A percentile compares a stretch with the other conserved stretches of the same genome.
Conservation (phyloP, 768 basidiomycete species). For the Boletus speciosus region DNA sequence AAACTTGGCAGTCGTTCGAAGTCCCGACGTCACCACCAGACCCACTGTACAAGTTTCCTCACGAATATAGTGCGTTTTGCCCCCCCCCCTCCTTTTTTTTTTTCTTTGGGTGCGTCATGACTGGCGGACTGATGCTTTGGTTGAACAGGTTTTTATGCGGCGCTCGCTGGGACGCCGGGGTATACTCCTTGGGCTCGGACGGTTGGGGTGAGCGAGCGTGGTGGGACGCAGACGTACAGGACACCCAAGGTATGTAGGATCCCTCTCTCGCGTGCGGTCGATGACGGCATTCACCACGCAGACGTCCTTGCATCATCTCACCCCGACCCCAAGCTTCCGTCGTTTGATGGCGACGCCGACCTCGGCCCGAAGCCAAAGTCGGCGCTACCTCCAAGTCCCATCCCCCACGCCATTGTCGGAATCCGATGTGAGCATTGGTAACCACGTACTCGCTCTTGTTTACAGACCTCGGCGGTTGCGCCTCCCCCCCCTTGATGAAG, state of each 20-base stretch:
- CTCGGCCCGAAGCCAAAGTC: not conserved
- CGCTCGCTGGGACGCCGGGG: conserved; percentile 19
- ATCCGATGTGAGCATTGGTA: conserved; percentile 1
- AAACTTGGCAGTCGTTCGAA: conserved; percentile 21
- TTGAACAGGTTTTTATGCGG: conserved; percentile 20
- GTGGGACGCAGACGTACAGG: not conserved
- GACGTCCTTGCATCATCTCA: not conserved
- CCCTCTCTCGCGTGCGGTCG: too few relatives aligned
- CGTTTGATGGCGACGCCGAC: not conserved
- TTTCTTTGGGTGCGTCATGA: not conserved
- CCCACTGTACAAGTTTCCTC: conserved; percentile 25
- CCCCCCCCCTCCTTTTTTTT: not conserved
- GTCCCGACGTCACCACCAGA: conserved; percentile 25
- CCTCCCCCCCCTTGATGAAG: not conserved
- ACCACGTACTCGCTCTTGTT: too few relatives aligned
- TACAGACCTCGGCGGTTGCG: too few relatives aligned
- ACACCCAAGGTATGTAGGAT: not conserved
- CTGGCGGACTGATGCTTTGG: not conserved
- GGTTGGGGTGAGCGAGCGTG: not conserved
- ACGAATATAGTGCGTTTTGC: conserved; percentile 17
- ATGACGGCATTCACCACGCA: not conserved
- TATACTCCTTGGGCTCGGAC: conserved; percentile 9
- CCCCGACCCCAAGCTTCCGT: not conserved
- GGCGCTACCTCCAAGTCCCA: conserved; percentile 16
- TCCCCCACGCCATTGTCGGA: conserved; percentile 13